phyloP scores from a whole-genome alignment of 2,329 filamentous ascomycete species.

The Bipolaris gigantea region DNA sequence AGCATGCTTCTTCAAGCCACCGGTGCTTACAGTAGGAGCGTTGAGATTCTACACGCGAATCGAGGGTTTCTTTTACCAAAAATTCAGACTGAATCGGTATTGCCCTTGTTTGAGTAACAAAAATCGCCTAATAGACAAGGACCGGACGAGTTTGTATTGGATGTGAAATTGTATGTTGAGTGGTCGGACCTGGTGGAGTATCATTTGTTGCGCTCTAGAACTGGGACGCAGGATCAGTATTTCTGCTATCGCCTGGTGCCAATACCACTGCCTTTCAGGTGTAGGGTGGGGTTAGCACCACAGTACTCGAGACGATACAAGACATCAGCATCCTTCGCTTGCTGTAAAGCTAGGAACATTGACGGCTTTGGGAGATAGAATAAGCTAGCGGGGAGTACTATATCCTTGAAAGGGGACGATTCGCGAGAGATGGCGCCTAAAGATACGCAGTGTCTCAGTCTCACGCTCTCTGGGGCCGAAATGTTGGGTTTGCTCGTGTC shows the following conservation, averaged over 20 bases:
- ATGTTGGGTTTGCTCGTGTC: slow-evolving; percentile 13
- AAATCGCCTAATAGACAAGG: not conserved
- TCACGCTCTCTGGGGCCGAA: slow-evolving; percentile 20
- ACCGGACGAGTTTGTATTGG: not conserved
- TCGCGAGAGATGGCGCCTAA: not conserved
- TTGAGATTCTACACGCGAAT: not conserved
- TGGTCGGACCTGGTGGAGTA: not conserved
- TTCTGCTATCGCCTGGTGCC: slow-evolving; percentile 23
- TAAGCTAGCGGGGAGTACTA: not conserved
- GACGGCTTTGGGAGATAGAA: slow-evolving; percentile 20
- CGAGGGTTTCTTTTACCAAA: too few species aligned
- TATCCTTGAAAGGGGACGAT: not conserved
- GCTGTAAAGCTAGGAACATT: slow-evolving; percentile 14
- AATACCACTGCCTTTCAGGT: slow-evolving; percentile 15
- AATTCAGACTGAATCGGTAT: not conserved
- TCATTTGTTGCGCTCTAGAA: not conserved
- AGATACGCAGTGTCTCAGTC: slow-evolving; percentile 29
- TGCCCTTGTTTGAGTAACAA: not conserved
- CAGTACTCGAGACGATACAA: slow-evolving; percentile 21
- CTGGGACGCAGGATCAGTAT: slow-evolving; percentile 17
- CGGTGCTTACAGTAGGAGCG: not conserved
- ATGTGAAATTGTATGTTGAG: not conserved
- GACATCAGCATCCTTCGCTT: slow-evolving; percentile 25
- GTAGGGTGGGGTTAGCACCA: slow-evolving; percentile 16
- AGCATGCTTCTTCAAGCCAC: not conserved